Conservation (phyloP, 108 stramenopile species). For the Asterionellopsis glacialis region DNA sequence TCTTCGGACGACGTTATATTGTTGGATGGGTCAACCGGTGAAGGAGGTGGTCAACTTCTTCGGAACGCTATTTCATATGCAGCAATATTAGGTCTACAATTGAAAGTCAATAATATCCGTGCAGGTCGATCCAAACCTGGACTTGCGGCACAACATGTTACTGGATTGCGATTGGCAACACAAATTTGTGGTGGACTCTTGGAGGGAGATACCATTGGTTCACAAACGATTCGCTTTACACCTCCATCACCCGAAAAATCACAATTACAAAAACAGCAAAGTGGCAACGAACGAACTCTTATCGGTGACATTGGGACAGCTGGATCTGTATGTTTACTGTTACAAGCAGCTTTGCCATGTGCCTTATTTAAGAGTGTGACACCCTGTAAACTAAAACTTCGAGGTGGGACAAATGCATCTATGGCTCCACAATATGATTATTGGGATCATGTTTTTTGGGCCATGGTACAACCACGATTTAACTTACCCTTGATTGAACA, state of each 20-base stretch:
- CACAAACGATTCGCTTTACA: slow-evolving; percentile 22
- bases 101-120: slow-evolving; percentile 45
- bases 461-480: slow-evolving; percentile 20
- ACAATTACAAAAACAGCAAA: neutral
- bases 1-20: neutral
- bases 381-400: slow-evolving; percentile 11
- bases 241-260: neutral
- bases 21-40: slow-evolving; percentile 61
- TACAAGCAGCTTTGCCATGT: slow-evolving; percentile 56
- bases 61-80: slow-evolving; percentile 58
- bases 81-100: slow-evolving; percentile 29
- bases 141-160: slow-evolving; percentile 49
- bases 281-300: slow-evolving; percentile 4
- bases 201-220: slow-evolving; percentile 30
- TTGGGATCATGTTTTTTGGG: slow-evolving; percentile 39
- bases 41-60: slow-evolving; percentile 72
- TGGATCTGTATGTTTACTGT: slow-evolving; percentile 60
- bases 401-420: slow-evolving; percentile 63
- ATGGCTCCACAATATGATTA: slow-evolving; percentile 71
- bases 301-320: slow-evolving; percentile 55
- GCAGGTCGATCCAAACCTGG: slow-evolving; percentile 46
- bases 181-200: slow-evolving; percentile 28
- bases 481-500: slow-evolving; percentile 7
- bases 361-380: slow-evolving; percentile 22
- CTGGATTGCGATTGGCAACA: slow-evolving; percentile 34